Evolutionary conservation across 768 basidiomycete species (phyloP).

Genomic region (Leucosporidium scottii): DNA sequence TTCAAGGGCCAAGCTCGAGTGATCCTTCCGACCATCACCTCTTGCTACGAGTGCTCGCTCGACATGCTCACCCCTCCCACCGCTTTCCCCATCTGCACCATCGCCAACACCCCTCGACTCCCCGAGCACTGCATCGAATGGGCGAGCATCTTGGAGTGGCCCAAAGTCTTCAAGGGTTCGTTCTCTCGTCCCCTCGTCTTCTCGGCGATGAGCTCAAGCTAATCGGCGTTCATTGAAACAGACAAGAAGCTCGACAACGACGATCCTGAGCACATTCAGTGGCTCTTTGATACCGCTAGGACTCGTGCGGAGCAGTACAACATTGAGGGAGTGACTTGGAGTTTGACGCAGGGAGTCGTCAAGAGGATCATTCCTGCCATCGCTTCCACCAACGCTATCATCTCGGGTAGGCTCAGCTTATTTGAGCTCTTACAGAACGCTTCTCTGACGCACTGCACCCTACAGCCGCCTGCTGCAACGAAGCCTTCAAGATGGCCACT

Average conservation of each 20-base stretch:
- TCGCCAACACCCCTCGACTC: conserved; percentile 94
- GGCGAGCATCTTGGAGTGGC: conserved; percentile 99
- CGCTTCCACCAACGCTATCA: conserved; percentile 96
- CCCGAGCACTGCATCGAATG: conserved; percentile 99
- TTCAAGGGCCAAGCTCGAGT: conserved; percentile 98
- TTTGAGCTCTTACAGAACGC: no score
- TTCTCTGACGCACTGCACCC: neutral
- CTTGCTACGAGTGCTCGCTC: conserved; percentile 96
- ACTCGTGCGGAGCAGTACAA: conserved; percentile 86
- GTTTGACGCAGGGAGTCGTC: conserved; percentile 93
- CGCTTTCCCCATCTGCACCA: conserved; percentile 95
- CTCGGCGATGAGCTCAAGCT: neutral
- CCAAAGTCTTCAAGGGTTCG: conserved; percentile 78
- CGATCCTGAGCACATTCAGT: conserved; percentile 90
- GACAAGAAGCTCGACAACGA: conserved; percentile 97
- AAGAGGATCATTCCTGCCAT: conserved; percentile 99
- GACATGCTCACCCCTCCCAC: conserved; percentile 98
- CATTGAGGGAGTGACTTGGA: conserved; percentile 98
- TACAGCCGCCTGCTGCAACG: conserved; percentile 90
- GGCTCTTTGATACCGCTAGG: conserved; percentile 76
- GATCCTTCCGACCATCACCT: conserved; percentile 87
- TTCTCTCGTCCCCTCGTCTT: neutral
- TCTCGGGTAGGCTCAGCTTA: conserved; percentile 66
- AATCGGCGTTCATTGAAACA: conserved; percentile 37
- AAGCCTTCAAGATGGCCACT: conserved; percentile 98